A percentile compares a stretch with the other conserved stretches of the same genome.
Evolutionary conservation across 1,284 basidiomycete genomes (phyloP).

Genomic region (Tausonia pullulans): DNA sequence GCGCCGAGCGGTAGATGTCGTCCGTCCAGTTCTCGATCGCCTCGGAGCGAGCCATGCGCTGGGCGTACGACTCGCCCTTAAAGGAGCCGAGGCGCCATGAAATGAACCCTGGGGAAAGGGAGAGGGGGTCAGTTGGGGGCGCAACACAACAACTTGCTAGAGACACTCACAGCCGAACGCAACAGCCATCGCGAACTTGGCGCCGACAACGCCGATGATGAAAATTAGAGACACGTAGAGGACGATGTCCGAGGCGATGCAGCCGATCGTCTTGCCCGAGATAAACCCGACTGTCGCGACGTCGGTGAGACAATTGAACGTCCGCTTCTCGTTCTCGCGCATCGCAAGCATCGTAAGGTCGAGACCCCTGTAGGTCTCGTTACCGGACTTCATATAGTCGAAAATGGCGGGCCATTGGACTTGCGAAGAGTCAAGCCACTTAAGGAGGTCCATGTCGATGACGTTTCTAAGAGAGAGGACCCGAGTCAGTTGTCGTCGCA

Average conservation of each 20-base stretch:
- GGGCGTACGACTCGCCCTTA: conserved; percentile 81
- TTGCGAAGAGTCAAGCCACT: conserved; percentile 66
- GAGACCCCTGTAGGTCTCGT: conserved; percentile 63
- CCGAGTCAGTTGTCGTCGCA: conserved; percentile 18
- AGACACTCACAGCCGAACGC: conserved; percentile 61
- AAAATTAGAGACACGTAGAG: conserved; percentile 92
- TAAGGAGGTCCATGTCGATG: conserved; percentile 71
- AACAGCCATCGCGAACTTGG: conserved; percentile 94
- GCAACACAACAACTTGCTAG: conserved; percentile 37
- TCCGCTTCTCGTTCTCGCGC: conserved; percentile 41
- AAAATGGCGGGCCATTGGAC: conserved; percentile 74
- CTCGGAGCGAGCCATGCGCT: conserved; percentile 78
- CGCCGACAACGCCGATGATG: conserved; percentile 91
- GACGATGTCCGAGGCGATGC: conserved; percentile 87
- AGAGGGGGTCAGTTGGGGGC: too few species aligned
- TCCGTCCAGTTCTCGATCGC: conserved; percentile 96
- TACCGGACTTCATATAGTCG: conserved; percentile 57
- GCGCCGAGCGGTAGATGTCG: conserved; percentile 91
- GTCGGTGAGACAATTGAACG: conserved; percentile 72
- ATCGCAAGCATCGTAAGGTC: conserved; percentile 49
- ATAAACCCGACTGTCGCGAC: conserved; percentile 81
- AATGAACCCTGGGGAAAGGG: conserved; percentile 50
- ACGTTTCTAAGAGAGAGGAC: conserved; percentile 44
- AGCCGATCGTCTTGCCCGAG: conserved; percentile 87
- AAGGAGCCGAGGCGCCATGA: conserved; percentile 90